A percentile compares a stretch with the other conserved stretches of the same genome.
phyloP scores from a whole-genome alignment of 2,329 filamentous ascomycete genomes.

The Phaeosphaeria sp. region DNA sequence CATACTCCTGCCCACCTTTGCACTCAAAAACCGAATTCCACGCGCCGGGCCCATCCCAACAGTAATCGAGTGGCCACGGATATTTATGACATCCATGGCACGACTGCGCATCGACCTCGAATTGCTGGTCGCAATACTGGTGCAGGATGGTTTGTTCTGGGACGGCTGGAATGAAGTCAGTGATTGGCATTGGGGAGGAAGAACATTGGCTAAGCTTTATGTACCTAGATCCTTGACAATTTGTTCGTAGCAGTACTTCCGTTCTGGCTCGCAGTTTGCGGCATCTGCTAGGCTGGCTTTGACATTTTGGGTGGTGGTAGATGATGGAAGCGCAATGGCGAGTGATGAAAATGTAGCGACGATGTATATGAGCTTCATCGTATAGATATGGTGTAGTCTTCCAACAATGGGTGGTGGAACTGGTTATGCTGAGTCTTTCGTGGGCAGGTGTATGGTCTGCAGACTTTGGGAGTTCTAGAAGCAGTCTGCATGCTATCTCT shows the following conservation, averaged over 20 bases:
- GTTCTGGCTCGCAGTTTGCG: slow-evolving; percentile 10
- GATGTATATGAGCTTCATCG: slow-evolving; percentile 10
- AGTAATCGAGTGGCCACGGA: slow-evolving; percentile 13
- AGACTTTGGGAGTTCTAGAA: no score
- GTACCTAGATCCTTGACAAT: background rate
- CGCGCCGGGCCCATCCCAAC: slow-evolving; percentile 17
- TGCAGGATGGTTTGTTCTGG: slow-evolving; percentile 22
- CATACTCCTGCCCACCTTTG: slow-evolving; percentile 10
- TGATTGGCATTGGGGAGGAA: background rate
- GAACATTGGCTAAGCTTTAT: background rate
- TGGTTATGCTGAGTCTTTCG: background rate
- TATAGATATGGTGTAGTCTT: background rate
- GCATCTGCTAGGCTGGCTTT: background rate
- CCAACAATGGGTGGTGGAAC: background rate
- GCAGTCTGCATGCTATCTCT: background rate
- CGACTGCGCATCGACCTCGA: slow-evolving; percentile 17
- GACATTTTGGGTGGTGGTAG: background rate
- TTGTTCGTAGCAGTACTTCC: slow-evolving; percentile 18
- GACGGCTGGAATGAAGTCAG: slow-evolving; percentile 11
- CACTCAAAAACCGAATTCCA: slow-evolving; percentile 25
- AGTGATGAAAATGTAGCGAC: background rate
- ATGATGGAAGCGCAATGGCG: slow-evolving; percentile 10
- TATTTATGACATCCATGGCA: slow-evolving; percentile 23
- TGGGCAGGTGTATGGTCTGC: no score
- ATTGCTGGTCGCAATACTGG: slow-evolving; percentile 24